Evolutionary conservation across 139 green algal species (phyloP), one percentile per base, ranked within the genome.

Genomic region (Pseudopediastrum boryanum): DNA sequence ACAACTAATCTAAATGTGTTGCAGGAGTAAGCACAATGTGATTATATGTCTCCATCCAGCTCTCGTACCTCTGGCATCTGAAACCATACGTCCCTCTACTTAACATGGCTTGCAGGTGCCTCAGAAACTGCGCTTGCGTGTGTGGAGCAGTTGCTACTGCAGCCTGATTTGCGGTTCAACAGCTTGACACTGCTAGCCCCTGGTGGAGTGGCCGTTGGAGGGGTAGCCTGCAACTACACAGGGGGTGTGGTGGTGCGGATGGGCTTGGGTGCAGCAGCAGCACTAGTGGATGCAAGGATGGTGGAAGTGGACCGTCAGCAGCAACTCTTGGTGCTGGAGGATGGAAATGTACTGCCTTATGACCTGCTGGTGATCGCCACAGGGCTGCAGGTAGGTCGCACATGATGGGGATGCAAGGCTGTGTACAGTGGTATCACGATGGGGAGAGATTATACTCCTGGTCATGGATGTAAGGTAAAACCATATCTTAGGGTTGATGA

Each of bases 101-200:
- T 83, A 91, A 80, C 75, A 92, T 5, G 78, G 44, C 84, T 94
- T 9, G 87, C 86, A 13, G 90, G 90, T 25, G 85, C 89, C 27
- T 91, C 85, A 27, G 85, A 92, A 59, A 85, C 80, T 31, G 88
- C 84, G 7, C 66, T 94, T 42, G 80, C 89, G 39, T 85, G 82
- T 9, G 23, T 94, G 31, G 90, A 94, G 83, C 74, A 71, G n/a
- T 75, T 94, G 66, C 82, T 94, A 50, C 36, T 90, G 29, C 61
- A 90, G 71, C 71, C 35, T 59, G 65, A 75, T 6, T 38, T 64
- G 46, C 70, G 86, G 9, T 93, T 93, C 74, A 91, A 82, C 66
- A 85, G 86, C 75, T 76, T 94, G 61, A 90, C 86, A 0, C 81
- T 94, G 50, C 73, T 94, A 4, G 85, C 85, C 0, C 87, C 90